A percentile compares a stretch with the other conserved stretches of the same genome.
phyloP scores from a whole-genome alignment of 176 grass and related monocot species.

The Aegilops umbellulata region DNA sequence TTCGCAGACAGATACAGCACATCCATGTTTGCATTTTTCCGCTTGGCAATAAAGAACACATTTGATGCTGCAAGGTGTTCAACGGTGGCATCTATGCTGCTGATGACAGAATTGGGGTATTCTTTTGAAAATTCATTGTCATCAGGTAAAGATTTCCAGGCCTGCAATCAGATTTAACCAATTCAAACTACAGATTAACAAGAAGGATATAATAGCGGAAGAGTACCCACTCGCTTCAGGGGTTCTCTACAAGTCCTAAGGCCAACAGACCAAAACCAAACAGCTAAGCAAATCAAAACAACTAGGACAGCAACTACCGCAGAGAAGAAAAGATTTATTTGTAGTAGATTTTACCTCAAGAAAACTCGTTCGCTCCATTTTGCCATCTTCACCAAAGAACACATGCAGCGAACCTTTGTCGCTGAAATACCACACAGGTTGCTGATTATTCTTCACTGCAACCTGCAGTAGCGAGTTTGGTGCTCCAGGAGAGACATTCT shows the following conservation, averaged over 20 bases:
- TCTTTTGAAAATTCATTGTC: constrained; percentile 79
- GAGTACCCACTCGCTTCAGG: neutral
- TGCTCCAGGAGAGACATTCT: constrained; percentile 75
- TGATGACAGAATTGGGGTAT: constrained; percentile 53
- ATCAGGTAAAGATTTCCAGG: constrained; percentile 95
- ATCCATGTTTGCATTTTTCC: constrained; percentile 82
- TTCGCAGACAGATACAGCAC: constrained; percentile 72
- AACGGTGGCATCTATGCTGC: constrained; percentile 73
- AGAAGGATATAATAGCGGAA: neutral
- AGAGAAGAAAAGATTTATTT: neutral
- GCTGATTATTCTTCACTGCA: constrained; percentile 97
- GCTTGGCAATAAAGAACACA: constrained; percentile 94
- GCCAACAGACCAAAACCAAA: neutral
- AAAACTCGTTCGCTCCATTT: constrained; percentile 85
- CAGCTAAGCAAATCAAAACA: neutral
- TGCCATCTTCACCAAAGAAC: constrained; percentile 92
- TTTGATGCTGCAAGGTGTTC: constrained; percentile 69
- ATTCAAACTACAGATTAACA: constrained; percentile 11
- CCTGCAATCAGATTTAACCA: constrained; percentile 41
- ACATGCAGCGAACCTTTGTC: constrained; percentile 77
- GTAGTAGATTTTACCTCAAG: constrained; percentile 60
- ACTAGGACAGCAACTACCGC: neutral
- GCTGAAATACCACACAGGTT: constrained; percentile 97
- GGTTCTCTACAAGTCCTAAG: neutral
- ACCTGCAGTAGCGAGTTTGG: constrained; percentile 77